Evolutionary conservation across 2,329 filamentous ascomycete genomes (phyloP).

Genomic region (Talaromyces albobiverticillius): DNA sequence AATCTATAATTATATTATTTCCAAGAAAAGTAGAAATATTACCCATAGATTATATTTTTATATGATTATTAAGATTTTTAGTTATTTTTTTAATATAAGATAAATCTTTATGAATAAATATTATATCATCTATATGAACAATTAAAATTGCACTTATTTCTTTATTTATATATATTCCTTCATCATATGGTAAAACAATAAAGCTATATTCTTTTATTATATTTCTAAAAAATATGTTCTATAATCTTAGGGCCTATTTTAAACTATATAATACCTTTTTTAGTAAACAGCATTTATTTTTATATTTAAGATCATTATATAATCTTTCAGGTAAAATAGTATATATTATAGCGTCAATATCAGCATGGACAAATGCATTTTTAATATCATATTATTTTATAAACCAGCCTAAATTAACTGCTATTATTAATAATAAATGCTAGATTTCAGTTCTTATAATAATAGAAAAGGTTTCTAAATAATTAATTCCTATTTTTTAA

Average conservation of each 20-base stretch:
- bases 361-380: neutral
- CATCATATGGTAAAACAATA: neutral
- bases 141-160: neutral
- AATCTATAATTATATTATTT: too few relatives aligned
- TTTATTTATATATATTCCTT: neutral
- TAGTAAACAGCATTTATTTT: slow-evolving; percentile 1
- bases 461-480: slow-evolving; percentile 1
- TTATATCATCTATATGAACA: neutral
- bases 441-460: neutral
- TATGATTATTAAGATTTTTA: too few relatives aligned
- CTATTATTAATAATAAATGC: neutral
- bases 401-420: neutral
- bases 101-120: neutral
- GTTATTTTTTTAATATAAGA: too few relatives aligned
- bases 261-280: neutral
- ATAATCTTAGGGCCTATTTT: neutral
- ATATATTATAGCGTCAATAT: neutral
- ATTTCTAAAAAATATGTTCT: neutral
- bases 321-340: neutral
- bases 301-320: neutral
- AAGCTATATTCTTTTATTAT: neutral
- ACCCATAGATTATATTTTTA: too few relatives aligned
- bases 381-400: slow-evolving; percentile 1
- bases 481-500: neutral
- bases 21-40: too few relatives aligned